A percentile compares a stretch with the other conserved stretches of the same genome.
Conservation (phyloP, 257 asterid species). For the Penstemon eatonii region DNA sequence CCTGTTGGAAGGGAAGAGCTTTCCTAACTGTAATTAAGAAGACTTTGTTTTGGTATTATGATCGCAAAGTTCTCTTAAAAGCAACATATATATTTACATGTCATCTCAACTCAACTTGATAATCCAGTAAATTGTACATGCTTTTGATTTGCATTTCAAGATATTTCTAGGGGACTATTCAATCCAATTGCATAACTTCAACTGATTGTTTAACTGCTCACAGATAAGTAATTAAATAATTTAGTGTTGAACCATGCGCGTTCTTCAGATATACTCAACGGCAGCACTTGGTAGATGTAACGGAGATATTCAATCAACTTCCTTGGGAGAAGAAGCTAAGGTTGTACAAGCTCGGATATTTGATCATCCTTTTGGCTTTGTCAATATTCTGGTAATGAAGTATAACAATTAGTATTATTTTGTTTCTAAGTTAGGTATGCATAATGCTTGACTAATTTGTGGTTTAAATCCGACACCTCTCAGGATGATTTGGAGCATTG, state of each 20-base stretch:
- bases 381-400: slow-evolving; percentile 60
- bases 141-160: too few relatives aligned
- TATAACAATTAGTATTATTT: not conserved
- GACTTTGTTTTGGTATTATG: not conserved
- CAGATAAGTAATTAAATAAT: slow-evolving; percentile 5
- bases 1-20: slow-evolving; percentile 7
- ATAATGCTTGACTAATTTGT: not conserved
- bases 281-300: slow-evolving; percentile 73
- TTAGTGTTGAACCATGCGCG: slow-evolving; percentile 19
- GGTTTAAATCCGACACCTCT: slow-evolving; percentile 19
- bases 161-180: too few relatives aligned
- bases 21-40: slow-evolving; percentile 2
- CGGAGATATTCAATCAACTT: slow-evolving; percentile 87
- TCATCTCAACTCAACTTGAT: too few relatives aligned
- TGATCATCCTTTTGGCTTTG: slow-evolving; percentile 44
- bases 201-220: not conserved
- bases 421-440: not conserved
- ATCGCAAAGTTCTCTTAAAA: too few relatives aligned
- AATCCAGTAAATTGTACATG: too few relatives aligned
- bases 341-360: slow-evolving; percentile 71
- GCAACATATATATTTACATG: too few relatives aligned
- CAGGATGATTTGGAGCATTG: slow-evolving; percentile 80
- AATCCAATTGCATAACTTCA: slow-evolving; percentile 12
- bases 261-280: slow-evolving; percentile 48
- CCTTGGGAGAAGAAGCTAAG: slow-evolving; percentile 66